These are phyloP conservation scores for Salix exigua DNA, from an alignment of 345 rosid genomes.

Conservation along the genomic window DNA sequence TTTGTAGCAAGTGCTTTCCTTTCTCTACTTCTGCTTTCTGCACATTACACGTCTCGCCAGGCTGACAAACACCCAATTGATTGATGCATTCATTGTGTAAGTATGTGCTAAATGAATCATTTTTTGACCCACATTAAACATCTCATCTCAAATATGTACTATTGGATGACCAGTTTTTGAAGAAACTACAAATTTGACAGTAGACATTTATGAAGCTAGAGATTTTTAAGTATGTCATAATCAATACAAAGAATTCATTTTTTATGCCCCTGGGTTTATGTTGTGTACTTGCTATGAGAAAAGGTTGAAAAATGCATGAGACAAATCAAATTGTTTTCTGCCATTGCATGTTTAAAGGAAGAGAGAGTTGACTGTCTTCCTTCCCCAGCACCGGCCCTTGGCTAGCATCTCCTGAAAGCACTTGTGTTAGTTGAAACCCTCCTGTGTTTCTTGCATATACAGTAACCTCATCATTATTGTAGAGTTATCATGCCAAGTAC, in stretches of 20 bases:
- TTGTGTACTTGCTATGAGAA: neutral
- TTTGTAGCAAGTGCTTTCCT: slow-evolving; percentile 95
- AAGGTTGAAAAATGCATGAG: neutral
- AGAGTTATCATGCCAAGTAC: neutral
- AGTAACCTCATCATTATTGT: neutral
- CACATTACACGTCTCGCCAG: slow-evolving; percentile 95
- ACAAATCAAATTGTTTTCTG: neutral
- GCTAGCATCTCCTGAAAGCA: neutral
- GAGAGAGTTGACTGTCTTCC: neutral
- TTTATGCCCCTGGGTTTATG: neutral
- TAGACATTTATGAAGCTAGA: neutral
- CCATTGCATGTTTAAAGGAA: neutral
- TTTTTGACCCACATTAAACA: neutral
- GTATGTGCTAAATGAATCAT: slow-evolving; percentile 7
- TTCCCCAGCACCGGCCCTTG: neutral
- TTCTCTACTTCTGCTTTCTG: slow-evolving; percentile 85
- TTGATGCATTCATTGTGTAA: slow-evolving; percentile 32
- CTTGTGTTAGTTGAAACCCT: neutral
- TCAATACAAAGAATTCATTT: neutral
- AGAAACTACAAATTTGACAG: neutral
- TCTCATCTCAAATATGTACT: neutral
- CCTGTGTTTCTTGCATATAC: neutral
- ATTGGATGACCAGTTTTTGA: neutral
- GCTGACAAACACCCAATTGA: slow-evolving; percentile 91
- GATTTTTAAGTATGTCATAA: neutral